Conservation (phyloP, 75 land plant genomes). For the Ceratopteris richardii region DNA sequence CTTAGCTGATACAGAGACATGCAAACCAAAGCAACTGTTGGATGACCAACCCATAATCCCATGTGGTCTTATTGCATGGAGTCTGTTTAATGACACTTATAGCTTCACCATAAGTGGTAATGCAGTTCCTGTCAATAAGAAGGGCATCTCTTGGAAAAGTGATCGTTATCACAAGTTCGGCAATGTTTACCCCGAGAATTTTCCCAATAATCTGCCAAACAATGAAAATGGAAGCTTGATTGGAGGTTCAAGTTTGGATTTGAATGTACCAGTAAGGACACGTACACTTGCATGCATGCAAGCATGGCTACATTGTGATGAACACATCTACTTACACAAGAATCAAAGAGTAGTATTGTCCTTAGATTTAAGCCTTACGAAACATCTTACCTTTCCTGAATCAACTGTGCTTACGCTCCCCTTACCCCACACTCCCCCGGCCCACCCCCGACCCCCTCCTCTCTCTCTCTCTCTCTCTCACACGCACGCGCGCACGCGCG, state of each 20-base stretch:
- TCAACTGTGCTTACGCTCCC: too few species aligned
- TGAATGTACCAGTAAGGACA: constrained; percentile 44
- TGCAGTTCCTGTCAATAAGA: constrained; percentile 15
- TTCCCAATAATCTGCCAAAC: constrained; percentile 19
- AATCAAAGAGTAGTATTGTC: too few species aligned
- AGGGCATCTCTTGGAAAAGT: constrained; percentile 37
- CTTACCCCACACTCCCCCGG: too few species aligned
- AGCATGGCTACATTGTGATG: too few species aligned
- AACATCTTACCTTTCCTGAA: too few species aligned
- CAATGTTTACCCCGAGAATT: constrained; percentile 61
- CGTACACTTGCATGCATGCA: too few species aligned
- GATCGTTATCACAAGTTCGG: constrained; percentile 41
- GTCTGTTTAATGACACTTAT: constrained; percentile 51
- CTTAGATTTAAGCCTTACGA: too few species aligned
- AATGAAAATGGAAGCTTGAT: constrained; percentile 31
- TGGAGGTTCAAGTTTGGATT: constrained; percentile 51
- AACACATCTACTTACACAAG: too few species aligned
- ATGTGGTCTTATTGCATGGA: constrained; percentile 58
- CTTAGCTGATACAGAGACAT: constrained; percentile 15
- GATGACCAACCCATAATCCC: constrained; percentile 27
- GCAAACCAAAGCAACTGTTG: constrained; percentile 43
- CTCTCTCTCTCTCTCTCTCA: too few species aligned
- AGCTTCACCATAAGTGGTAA: constrained; percentile 4
- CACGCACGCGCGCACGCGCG: too few species aligned
- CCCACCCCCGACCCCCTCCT: too few species aligned